A percentile compares a stretch with the other conserved stretches of the same genome.
phyloP scores from a whole-genome alignment of 331 rosid genomes.

The Cydonia oblonga region DNA sequence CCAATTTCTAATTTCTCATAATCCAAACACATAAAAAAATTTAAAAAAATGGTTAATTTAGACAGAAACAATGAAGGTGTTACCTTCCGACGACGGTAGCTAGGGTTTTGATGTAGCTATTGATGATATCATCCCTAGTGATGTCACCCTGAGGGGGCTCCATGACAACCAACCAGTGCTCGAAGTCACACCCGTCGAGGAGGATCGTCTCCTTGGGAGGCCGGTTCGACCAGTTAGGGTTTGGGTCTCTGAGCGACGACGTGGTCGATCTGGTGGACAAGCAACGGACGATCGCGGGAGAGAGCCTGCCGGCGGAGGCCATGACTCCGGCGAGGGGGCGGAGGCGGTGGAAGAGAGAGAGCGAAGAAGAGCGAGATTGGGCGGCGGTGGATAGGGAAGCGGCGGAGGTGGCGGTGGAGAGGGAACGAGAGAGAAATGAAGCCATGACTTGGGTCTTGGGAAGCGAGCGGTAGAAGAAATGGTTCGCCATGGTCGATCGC shows the following conservation, averaged over 20 bases:
- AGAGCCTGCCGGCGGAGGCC: conserved; percentile 4
- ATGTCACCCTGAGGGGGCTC: conserved; percentile 66
- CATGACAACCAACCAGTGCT: conserved; percentile 94
- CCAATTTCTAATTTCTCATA: neutral
- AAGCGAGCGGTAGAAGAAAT: conserved; percentile 39
- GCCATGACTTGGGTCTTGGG: conserved; percentile 47
- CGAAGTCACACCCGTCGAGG: conserved; percentile 91
- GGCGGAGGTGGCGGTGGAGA: conserved; percentile 16
- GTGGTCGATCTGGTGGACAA: conserved; percentile 71
- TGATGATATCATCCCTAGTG: conserved; percentile 74
- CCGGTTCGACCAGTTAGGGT: conserved; percentile 88
- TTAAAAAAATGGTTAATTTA: neutral
- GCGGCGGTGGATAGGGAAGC: neutral
- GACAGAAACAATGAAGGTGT: neutral
- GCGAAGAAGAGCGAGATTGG: conserved; percentile 21
- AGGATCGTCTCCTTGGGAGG: conserved; percentile 91
- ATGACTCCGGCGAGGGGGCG: conserved; percentile 45
- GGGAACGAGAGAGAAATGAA: conserved; percentile 42
- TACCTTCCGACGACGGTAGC: conserved; percentile 69
- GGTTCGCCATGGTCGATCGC: conserved; percentile 46
- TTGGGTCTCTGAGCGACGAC: conserved; percentile 82
- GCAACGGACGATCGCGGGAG: conserved; percentile 21
- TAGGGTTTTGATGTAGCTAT: conserved; percentile 63
- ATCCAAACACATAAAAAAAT: neutral
- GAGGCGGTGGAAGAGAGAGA: conserved; percentile 45